Percentiles rank a stretch among this genome's conserved stretches.
phyloP scores from a whole-genome alignment of 73 alveolate genomes.

The Blepharisma stoltei region DNA sequence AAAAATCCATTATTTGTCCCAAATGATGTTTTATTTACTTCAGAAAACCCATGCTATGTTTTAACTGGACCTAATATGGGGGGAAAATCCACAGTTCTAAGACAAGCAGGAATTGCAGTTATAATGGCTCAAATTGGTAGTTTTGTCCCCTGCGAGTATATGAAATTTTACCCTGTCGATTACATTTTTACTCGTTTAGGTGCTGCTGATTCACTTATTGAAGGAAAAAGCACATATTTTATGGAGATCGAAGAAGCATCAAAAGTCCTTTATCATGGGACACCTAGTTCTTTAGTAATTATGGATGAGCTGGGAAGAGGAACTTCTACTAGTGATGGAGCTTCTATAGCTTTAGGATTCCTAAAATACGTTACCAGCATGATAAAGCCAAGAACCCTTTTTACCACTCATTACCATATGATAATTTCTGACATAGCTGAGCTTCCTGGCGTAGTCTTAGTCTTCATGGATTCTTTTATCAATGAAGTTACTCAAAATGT shows the following conservation, averaged over 20 bases:
- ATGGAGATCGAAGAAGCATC: slow-evolving; percentile 91
- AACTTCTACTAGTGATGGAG: slow-evolving; percentile 95
- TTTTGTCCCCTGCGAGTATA: slow-evolving; percentile 81
- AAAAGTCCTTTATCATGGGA: slow-evolving; percentile 67
- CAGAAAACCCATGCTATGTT: slow-evolving; percentile 19
- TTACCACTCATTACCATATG: slow-evolving; percentile 97
- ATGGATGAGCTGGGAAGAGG: slow-evolving; percentile 93
- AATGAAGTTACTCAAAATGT: slow-evolving; percentile 61
- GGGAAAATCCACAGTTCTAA: slow-evolving; percentile 89
- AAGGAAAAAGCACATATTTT: slow-evolving; percentile 86
- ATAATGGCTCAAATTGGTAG: slow-evolving; percentile 89
- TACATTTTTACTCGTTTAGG: slow-evolving; percentile 93
- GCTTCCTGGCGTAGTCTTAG: slow-evolving; percentile 55
- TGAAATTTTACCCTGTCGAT: slow-evolving; percentile 75
- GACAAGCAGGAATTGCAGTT: slow-evolving; percentile 79
- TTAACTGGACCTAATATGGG: slow-evolving; percentile 98
- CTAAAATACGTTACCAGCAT: slow-evolving; percentile 65
- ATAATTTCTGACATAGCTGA: slow-evolving; percentile 76
- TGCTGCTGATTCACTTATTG: slow-evolving; percentile 87
- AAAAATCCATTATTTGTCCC: background rate
- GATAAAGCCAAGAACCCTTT: slow-evolving; percentile 73
- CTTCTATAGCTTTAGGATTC: slow-evolving; percentile 83
- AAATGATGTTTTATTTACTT: background rate
- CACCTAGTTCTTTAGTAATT: slow-evolving; percentile 73
- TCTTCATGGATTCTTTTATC: slow-evolving; percentile 76